Evolutionary conservation across 2,329 filamentous ascomycete genomes (phyloP), one percentile per base, ranked within the genome.

Genomic region (Decorospora gaudefroyi): DNA sequence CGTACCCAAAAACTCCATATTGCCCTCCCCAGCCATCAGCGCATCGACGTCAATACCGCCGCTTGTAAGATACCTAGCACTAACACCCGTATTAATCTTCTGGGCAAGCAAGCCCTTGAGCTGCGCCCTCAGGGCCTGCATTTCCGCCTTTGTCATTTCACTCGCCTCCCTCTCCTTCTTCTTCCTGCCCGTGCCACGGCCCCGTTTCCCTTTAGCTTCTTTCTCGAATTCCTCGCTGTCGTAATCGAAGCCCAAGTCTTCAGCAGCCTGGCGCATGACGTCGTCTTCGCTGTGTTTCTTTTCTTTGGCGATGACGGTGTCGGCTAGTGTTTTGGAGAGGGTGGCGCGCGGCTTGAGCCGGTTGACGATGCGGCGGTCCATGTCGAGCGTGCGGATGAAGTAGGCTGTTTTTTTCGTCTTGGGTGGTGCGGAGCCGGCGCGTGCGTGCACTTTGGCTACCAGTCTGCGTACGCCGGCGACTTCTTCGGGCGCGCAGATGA

Each of bases 191-290:
- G 82, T 83, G 6, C 90, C 90, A 23, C 89, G 78, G 0, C 76
- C 75, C 13, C 67, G 58, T 0, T 87, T 78, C 5, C 84, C 82
- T 6, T 72, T 74, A 1, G 77, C 78, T 54, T 87, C 76, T 9
- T 57, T 57, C 29, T 80, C 87, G 50, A 96, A 86, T 31, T 95
- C 90, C 23, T 95, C 90, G 48, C 84, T 87, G 65, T 97, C 90
- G 65, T 95, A 96, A 38, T 96, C 92, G 0, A 97, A 88, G 1
- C 93, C 93, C 0, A 99, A 78, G 53, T 97, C 92, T 45, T 96
- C 90, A 0, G 93, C 93, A 0, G 90, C 91, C 33, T 82, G 82
- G 29, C 83, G 83, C 59, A 97, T 76, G 84, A 91, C 93, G 42
- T 89, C 83, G 55, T 96, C 88, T 58, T 95, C 88, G 61, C 87